A percentile compares a stretch with the other conserved stretches of the same genome.
Evolutionary conservation across 176 grass and related monocot species (phyloP).

Genomic region (Raddia guianensis): DNA sequence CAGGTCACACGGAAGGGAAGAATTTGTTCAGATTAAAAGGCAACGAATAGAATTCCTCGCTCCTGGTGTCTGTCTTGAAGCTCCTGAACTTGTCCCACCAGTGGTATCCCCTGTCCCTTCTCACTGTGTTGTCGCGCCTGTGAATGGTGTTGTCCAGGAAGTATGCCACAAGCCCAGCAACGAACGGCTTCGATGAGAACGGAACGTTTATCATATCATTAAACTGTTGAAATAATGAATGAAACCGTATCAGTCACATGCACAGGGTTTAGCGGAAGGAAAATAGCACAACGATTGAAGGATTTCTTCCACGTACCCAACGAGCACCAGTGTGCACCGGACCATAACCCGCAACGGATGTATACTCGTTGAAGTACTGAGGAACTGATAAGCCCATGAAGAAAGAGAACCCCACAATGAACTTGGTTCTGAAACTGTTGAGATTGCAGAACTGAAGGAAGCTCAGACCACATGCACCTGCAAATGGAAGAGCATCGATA

Average conservation of each 20-base stretch:
- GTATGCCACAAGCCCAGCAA: constrained; percentile 52
- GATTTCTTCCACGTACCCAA: constrained; percentile 38
- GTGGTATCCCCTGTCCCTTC: constrained; percentile 61
- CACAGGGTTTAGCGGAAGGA: background rate
- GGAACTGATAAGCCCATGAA: constrained; percentile 65
- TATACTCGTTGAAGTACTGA: constrained; percentile 69
- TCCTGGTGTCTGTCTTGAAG: constrained; percentile 53
- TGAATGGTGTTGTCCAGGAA: constrained; percentile 66
- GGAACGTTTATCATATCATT: constrained; percentile 58
- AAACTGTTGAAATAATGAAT: constrained; percentile 35
- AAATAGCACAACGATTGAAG: background rate
- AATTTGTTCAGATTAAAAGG: constrained; percentile 66
- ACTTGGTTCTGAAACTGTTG: constrained; percentile 73
- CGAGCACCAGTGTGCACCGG: constrained; percentile 51
- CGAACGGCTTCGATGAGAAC: constrained; percentile 54
- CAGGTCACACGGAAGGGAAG: constrained; percentile 51
- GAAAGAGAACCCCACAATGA: constrained; percentile 63
- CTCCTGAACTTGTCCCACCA: constrained; percentile 62
- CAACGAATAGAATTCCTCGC: constrained; percentile 65
- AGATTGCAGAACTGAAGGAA: constrained; percentile 76
- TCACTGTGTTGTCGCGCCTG: constrained; percentile 27
- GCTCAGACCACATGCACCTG: constrained; percentile 58
- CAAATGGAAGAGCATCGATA: background rate
- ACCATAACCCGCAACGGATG: constrained; percentile 40
- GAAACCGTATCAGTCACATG: background rate